Conservation (phyloP, 1,139 yeast species). For the Saccharomyces hybrid region DNA sequence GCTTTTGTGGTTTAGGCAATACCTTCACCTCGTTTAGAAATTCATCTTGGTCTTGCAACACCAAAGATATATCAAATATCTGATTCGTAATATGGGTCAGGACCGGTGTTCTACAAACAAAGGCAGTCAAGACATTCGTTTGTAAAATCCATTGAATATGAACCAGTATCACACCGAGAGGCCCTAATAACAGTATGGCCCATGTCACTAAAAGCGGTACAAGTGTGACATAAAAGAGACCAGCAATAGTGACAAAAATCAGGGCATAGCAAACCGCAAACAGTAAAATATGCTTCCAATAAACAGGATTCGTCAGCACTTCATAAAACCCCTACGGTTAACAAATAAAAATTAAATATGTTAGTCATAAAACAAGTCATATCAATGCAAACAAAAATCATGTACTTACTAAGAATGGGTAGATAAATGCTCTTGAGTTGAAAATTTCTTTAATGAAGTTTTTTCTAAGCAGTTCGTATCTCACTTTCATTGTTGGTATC, state of each 20-base stretch:
- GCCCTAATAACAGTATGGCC: conserved; percentile 22
- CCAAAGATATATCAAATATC: conserved; percentile 25
- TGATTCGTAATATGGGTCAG: conserved; percentile 19
- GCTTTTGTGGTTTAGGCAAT: conserved; percentile 7
- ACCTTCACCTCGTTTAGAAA: conserved; percentile 16
- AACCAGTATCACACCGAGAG: conserved; percentile 23
- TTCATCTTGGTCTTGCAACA: conserved; percentile 15
- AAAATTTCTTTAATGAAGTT: conserved; percentile 16
- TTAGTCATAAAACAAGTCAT: conserved; percentile 11
- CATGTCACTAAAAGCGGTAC: conserved; percentile 21
- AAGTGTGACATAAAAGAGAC: conserved; percentile 17
- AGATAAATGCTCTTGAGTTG: conserved; percentile 20
- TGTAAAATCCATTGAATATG: conserved; percentile 26
- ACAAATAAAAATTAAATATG: conserved; percentile 28
- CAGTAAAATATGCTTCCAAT: conserved; percentile 24
- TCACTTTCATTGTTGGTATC: conserved; percentile 3
- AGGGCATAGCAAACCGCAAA: conserved; percentile 18
- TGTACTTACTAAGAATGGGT: conserved; percentile 25
- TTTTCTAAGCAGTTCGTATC: conserved; percentile 6
- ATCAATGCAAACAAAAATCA: not conserved
- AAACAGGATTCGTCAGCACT: conserved; percentile 16
- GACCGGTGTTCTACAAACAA: conserved; percentile 19
- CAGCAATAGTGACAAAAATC: conserved; percentile 20
- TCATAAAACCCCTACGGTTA: conserved; percentile 27
- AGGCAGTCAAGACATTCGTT: conserved; percentile 21